phyloP scores from a whole-genome alignment of 148 eudicot genomes.

The Suaeda aralocaspica region DNA sequence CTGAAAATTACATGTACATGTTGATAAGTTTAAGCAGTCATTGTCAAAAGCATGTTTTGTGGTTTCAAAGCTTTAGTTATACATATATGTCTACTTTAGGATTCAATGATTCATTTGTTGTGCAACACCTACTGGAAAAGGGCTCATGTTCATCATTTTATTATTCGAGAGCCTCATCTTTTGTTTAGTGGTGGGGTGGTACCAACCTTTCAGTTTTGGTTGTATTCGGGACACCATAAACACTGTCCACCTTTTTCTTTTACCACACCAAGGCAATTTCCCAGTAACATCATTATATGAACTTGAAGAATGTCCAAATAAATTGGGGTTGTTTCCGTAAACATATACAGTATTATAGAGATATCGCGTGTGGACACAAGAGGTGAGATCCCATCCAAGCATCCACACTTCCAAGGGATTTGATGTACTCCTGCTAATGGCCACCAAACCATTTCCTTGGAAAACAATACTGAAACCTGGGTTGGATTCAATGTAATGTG shows the following conservation, averaged over 20 bases:
- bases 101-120: neutral
- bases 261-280: neutral
- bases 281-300: neutral
- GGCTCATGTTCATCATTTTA: no score
- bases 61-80: neutral
- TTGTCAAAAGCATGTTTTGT: constrained; percentile 3
- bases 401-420: neutral
- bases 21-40: constrained; percentile 1
- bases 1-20: neutral
- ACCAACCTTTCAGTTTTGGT: no score
- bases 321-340: neutral
- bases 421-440: neutral
- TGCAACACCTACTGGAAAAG: neutral
- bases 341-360: no score
- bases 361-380: no score
- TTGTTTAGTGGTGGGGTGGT: no score
- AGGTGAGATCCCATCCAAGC: no score
- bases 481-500: neutral
- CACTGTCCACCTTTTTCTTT: no score
- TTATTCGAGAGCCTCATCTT: no score
- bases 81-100: neutral
- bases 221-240: no score
- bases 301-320: neutral
- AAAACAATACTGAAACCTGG: neutral
- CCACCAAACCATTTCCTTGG: neutral